phyloP scores from a whole-genome alignment of 2,329 filamentous ascomycete species.

The Coniella vitis region DNA sequence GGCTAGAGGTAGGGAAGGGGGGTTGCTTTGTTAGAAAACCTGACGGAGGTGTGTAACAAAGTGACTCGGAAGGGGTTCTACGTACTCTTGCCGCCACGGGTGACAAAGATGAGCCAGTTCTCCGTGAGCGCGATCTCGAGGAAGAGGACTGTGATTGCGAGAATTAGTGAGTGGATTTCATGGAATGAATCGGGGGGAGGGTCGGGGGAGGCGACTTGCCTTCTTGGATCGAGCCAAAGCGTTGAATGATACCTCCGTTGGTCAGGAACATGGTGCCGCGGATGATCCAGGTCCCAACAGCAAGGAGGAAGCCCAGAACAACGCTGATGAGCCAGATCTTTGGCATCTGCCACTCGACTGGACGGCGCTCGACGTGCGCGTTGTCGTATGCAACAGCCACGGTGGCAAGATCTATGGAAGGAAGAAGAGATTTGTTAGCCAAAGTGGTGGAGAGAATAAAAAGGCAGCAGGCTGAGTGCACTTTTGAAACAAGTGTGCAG shows the following conservation, averaged over 20 bases:
- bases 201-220: no score
- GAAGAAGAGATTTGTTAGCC: no score
- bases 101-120: conserved; percentile 76
- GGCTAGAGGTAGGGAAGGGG: no score
- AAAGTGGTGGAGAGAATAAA: no score
- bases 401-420: conserved; percentile 57
- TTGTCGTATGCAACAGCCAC: conserved; percentile 76
- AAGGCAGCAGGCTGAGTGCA: no score
- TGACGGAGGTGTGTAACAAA: no score
- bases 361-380: conserved; percentile 66
- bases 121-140: conserved; percentile 67
- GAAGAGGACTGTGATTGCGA: conserved; percentile 57
- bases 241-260: conserved; percentile 67
- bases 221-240: conserved; percentile 68
- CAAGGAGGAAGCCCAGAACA: conserved; percentile 61
- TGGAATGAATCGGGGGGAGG: no score
- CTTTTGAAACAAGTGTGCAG: no score
- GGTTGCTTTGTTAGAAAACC: no score
- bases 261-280: conserved; percentile 63
- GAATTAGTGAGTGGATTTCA: no score
- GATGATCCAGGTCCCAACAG: conserved; percentile 65
- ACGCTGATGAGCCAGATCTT: conserved; percentile 76
- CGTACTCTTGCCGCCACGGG: conserved; percentile 56
- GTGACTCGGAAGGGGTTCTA: no score
- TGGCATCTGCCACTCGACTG: conserved; percentile 73